Conservation (phyloP, 176 grass and related monocot genomes). For the Cenchrus fungigraminus region DNA sequence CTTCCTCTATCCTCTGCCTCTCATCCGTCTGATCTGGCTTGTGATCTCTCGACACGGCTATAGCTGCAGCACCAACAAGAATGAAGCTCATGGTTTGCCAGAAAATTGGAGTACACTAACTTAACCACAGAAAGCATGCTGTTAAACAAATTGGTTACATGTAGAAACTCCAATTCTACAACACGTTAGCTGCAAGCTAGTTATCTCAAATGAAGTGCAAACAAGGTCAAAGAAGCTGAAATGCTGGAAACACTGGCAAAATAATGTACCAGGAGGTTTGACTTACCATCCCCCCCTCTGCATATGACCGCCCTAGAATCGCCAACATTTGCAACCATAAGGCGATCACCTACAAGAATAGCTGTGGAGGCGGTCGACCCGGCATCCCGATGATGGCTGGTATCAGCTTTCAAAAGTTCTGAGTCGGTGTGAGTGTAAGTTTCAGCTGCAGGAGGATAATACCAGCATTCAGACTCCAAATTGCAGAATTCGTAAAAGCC, state of each 20-base stretch:
- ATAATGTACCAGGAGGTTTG: neutral
- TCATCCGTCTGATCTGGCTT: constrained; percentile 87
- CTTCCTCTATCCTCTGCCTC: constrained; percentile 82
- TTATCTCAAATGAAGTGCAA: neutral
- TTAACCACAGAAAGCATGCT: neutral
- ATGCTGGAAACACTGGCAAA: neutral
- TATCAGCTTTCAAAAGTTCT: constrained; percentile 78
- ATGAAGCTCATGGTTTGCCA: neutral
- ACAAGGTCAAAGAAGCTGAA: neutral
- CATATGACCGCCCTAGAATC: constrained; percentile 94
- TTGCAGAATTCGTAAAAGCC: neutral
- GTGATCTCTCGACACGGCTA: constrained; percentile 86
- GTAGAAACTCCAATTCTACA: neutral
- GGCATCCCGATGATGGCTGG: constrained; percentile 64
- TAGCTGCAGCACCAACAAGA: constrained; percentile 45
- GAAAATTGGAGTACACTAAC: neutral
- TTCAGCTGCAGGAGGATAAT: constrained; percentile 57
- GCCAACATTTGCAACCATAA: constrained; percentile 85
- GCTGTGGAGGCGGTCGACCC: constrained; percentile 90
- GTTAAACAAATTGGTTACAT: neutral
- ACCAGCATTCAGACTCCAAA: neutral
- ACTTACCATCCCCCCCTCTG: constrained; percentile 76
- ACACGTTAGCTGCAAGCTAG: neutral
- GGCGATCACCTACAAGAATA: constrained; percentile 76
- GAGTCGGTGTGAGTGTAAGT: constrained; percentile 85